Evolutionary conservation across 495 filamentous ascomycete species (phyloP).

Genomic region (Penicillium canariense): DNA sequence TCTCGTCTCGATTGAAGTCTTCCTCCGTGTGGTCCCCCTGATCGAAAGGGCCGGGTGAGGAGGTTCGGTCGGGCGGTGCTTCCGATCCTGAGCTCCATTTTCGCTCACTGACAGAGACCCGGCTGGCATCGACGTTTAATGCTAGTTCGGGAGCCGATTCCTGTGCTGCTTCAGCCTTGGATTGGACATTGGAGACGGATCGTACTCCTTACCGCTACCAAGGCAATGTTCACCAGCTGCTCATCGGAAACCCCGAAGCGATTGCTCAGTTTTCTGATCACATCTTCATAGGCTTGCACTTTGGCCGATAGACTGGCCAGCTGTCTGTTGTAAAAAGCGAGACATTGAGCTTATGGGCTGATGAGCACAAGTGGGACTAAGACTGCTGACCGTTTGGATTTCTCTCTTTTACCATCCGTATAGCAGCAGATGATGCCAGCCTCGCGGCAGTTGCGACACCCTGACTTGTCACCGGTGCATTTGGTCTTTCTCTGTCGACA

Average conservation of each 20-base stretch:
- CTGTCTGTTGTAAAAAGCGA: slow-evolving; percentile 30
- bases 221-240: slow-evolving; percentile 36
- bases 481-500: slow-evolving; percentile 56
- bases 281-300: slow-evolving; percentile 49
- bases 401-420: slow-evolving; percentile 57
- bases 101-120: slow-evolving; percentile 9
- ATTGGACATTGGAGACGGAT: neutral
- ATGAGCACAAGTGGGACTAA: neutral
- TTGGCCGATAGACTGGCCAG: slow-evolving; percentile 50
- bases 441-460: slow-evolving; percentile 55
- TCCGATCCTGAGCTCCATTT: slow-evolving; percentile 22
- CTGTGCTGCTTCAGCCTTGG: slow-evolving; percentile 23
- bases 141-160: slow-evolving; percentile 24
- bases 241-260: slow-evolving; percentile 41
- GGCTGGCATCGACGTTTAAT: slow-evolving; percentile 15
- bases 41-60: slow-evolving; percentile 46
- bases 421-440: slow-evolving; percentile 52
- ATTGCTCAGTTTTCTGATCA: slow-evolving; percentile 36
- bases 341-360: neutral
- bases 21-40: slow-evolving; percentile 55
- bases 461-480: slow-evolving; percentile 54
- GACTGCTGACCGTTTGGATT: slow-evolving; percentile 47
- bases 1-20: slow-evolving; percentile 55
- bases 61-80: slow-evolving; percentile 21
- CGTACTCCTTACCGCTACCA: slow-evolving; percentile 30